Evolutionary conservation across 106 monocot species (phyloP), one percentile per base, ranked within the genome.

Genomic region (Gastrodia elata): DNA sequence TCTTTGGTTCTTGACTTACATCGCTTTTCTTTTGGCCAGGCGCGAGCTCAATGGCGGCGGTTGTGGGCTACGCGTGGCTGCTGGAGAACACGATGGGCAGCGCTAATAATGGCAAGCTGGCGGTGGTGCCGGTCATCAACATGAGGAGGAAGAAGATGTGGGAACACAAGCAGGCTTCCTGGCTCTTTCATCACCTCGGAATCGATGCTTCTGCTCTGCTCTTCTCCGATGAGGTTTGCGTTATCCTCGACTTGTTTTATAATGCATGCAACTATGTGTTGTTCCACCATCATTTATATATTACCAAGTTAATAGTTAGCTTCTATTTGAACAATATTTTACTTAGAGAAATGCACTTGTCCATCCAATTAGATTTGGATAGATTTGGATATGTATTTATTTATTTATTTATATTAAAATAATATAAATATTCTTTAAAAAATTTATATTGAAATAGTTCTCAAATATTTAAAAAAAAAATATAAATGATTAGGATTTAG

Each of bases 211-310:
- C 84, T 14, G 76, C 82, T 1, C 68, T 87, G 77, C 76, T 87
- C 28, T 87, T 87, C 72, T 58, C 84, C 1, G 79, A 87, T 34
- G 87, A 87, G 84, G 87, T 87, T n/a, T n/a, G n/a, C n/a, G n/a
- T n/a, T n/a, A n/a, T n/a, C 76, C 28, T 41, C 30, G 15, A 75
- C 6, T 68, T 37, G 15, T 0, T n/a, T n/a, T n/a, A n/a, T n/a
- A n/a, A n/a, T n/a, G n/a, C n/a, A n/a, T n/a, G n/a, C n/a, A n/a
- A n/a, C n/a, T n/a, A n/a, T n/a, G n/a, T n/a, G n/a, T n/a, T n/a
- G n/a, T n/a, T n/a, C n/a, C n/a, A n/a, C n/a, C n/a, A n/a, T n/a
- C n/a, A n/a, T n/a, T n/a, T n/a, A n/a, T n/a, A n/a, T n/a, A n/a
- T n/a, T n/a, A n/a, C n/a, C n/a, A n/a, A n/a, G n/a, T n/a, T n/a